These are phyloP conservation scores for Nothophaeocryptopus gaeumannii DNA, from an alignment of 2,329 filamentous ascomycete genomes.

Conservation along the genomic window DNA sequence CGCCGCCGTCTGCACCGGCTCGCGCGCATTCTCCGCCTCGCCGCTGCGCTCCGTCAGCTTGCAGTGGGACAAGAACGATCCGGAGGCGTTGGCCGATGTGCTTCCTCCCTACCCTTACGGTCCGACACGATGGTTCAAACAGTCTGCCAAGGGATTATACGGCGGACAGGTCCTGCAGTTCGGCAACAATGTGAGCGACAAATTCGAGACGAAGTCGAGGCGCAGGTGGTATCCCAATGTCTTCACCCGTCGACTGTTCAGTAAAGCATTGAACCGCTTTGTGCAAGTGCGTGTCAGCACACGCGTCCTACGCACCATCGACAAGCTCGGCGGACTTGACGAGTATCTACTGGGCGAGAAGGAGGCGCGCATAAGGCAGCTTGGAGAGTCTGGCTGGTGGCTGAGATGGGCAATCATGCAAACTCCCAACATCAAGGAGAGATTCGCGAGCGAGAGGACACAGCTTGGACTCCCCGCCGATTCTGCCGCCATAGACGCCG, in stretches of 20 bases:
- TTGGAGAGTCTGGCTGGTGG: conserved; percentile 87
- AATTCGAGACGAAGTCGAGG: conserved; percentile 67
- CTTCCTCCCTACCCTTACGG: conserved; percentile 67
- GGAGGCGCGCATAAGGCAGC: conserved; percentile 72
- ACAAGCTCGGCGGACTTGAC: conserved; percentile 84
- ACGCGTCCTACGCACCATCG: conserved; percentile 63
- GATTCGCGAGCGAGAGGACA: conserved; percentile 64
- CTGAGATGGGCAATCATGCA: conserved; percentile 89
- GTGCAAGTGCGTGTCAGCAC: conserved; percentile 68
- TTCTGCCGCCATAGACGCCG: conserved; percentile 16
- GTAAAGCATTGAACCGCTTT: conserved; percentile 58
- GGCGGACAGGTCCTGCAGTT: conserved; percentile 69
- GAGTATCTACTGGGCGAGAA: conserved; percentile 84
- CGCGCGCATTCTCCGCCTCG: conserved; percentile 34
- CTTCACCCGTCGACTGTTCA: conserved; percentile 64
- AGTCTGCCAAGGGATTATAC: conserved; percentile 60
- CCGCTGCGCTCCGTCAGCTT: conserved; percentile 24
- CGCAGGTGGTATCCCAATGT: conserved; percentile 75
- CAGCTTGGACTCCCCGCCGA: conserved; percentile 59
- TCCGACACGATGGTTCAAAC: conserved; percentile 69
- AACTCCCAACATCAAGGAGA: conserved; percentile 62
- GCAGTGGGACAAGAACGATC: conserved; percentile 33
- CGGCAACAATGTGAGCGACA: conserved; percentile 71
- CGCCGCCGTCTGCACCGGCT: conserved; percentile 17
- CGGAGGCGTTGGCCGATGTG: conserved; percentile 30